Percentiles rank a stretch among this genome's conserved stretches.
Conservation (phyloP, 768 basidiomycete genomes). For the Suillus plorans region DNA sequence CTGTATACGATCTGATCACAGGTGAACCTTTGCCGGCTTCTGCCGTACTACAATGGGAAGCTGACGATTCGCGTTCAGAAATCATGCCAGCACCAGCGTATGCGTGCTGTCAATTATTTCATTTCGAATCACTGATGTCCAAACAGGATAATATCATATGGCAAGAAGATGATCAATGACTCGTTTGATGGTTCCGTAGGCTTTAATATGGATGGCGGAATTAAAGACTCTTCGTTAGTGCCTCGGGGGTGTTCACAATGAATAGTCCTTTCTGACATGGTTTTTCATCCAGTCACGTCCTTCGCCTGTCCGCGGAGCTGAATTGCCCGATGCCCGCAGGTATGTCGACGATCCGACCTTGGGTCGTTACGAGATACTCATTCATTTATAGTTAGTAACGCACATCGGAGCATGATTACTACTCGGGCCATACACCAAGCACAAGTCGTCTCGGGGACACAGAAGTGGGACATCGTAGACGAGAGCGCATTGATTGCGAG, state of each 20-base stretch:
- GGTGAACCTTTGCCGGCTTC: conserved; percentile 34
- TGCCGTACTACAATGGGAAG: not conserved
- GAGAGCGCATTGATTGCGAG: conserved; percentile 85
- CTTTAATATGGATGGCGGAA: conserved; percentile 82
- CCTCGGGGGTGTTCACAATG: not conserved
- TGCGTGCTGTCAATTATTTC: conserved; percentile 11
- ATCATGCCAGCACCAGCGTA: conserved; percentile 67
- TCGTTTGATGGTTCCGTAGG: conserved; percentile 73
- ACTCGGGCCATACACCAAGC: conserved; percentile 69
- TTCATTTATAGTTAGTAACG: conserved; percentile 48
- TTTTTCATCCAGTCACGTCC: conserved; percentile 52
- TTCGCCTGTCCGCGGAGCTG: conserved; percentile 61
- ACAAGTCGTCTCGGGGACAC: conserved; percentile 43
- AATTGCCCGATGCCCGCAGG: conserved; percentile 66
- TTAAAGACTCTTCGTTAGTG: conserved; percentile 75
- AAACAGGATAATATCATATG: conserved; percentile 52
- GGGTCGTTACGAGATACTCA: not conserved
- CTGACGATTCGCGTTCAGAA: conserved; percentile 41
- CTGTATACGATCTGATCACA: conserved; percentile 56
- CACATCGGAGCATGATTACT: conserved; percentile 77
- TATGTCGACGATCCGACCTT: not conserved
- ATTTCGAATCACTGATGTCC: conserved; percentile 4
- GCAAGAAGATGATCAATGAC: conserved; percentile 69
- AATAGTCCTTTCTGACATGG: conserved; percentile 10
- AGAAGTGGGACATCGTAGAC: conserved; percentile 62